A percentile compares a stretch with the other conserved stretches of the same genome.
Conservation (phyloP, 805 yeast species). For the Alloascoidea africana region DNA sequence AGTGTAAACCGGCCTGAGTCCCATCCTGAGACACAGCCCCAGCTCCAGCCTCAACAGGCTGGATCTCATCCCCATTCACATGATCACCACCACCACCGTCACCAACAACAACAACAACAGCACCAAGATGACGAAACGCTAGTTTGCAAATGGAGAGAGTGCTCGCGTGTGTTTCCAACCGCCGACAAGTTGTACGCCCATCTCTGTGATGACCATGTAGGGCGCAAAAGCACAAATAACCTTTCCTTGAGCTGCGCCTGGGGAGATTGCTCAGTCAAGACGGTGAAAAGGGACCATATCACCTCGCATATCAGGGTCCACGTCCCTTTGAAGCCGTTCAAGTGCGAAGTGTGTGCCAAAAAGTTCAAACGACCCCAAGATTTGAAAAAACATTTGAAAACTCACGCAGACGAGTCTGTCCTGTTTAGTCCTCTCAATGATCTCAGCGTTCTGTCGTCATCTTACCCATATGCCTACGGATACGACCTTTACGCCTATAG, state of each 20-base stretch:
- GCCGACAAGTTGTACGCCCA: constrained; percentile 86
- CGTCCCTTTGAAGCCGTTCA: constrained; percentile 84
- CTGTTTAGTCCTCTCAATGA: neutral
- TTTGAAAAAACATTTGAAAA: constrained; percentile 80
- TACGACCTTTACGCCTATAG: constrained; percentile 6
- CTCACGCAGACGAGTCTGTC: constrained; percentile 51
- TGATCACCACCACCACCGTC: too few species aligned
- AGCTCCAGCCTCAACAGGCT: too few species aligned
- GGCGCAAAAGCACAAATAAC: constrained; percentile 74
- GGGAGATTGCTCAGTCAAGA: constrained; percentile 63
- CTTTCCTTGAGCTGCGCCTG: constrained; percentile 70
- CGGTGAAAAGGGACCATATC: constrained; percentile 89
- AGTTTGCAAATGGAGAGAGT: too few species aligned
- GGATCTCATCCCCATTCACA: too few species aligned
- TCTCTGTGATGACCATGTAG: constrained; percentile 83
- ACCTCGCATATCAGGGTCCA: constrained; percentile 92
- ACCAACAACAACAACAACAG: too few species aligned
- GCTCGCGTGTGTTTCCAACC: too few species aligned
- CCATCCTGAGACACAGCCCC: too few species aligned
- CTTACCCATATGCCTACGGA: neutral
- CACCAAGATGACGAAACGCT: too few species aligned
- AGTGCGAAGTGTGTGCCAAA: constrained; percentile 63
- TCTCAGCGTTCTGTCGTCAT: constrained; percentile 2
- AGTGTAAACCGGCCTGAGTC: too few species aligned
- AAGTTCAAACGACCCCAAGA: constrained; percentile 94